Percentiles rank a stretch among this genome's conserved stretches.
These are phyloP conservation scores for Cryphonectria radicalis DNA, from an alignment of 2,329 filamentous ascomycete genomes.

Conservation along the genomic window DNA sequence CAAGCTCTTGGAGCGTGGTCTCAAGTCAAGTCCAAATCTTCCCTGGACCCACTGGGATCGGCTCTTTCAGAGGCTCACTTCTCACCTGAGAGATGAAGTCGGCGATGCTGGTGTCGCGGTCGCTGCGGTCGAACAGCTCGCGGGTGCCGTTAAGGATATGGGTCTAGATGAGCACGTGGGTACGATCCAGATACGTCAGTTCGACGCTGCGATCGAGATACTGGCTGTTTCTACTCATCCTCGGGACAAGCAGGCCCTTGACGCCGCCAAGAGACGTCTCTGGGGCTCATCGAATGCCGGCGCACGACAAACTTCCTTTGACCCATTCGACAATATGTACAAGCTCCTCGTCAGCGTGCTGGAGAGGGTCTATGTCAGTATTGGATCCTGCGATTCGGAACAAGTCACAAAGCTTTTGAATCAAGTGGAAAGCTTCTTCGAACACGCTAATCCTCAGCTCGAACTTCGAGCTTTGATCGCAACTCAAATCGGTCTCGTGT, in stretches of 20 bases:
- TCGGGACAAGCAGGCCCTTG: slow-evolving; percentile 64
- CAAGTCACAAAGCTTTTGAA: slow-evolving; percentile 52
- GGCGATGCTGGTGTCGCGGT: slow-evolving; percentile 71
- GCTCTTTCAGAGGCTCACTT: slow-evolving; percentile 61
- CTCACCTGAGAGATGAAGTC: slow-evolving; percentile 62
- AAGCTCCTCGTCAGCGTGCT: slow-evolving; percentile 60
- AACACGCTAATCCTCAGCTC: slow-evolving; percentile 52
- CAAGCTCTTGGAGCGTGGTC: slow-evolving; percentile 67
- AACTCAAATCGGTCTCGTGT: slow-evolving; percentile 63
- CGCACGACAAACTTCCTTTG: slow-evolving; percentile 49
- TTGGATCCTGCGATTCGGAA: slow-evolving; percentile 39
- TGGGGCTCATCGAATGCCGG: slow-evolving; percentile 61
- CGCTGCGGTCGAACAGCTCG: slow-evolving; percentile 72
- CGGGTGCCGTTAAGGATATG: slow-evolving; percentile 55
- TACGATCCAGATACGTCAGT: slow-evolving; percentile 34
- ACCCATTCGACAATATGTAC: slow-evolving; percentile 72
- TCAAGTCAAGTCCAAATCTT: slow-evolving; percentile 54
- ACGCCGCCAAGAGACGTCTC: slow-evolving; percentile 66
- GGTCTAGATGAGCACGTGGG: slow-evolving; percentile 32
- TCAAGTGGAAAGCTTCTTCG: slow-evolving; percentile 57
- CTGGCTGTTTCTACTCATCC: slow-evolving; percentile 57
- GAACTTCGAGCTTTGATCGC: slow-evolving; percentile 60
- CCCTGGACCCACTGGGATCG: slow-evolving; percentile 53
- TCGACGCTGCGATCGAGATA: slow-evolving; percentile 47
- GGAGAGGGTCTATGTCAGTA: slow-evolving; percentile 53